Percentiles rank a stretch among this genome's conserved stretches.
phyloP scores from a whole-genome alignment of 2,329 filamentous ascomycete genomes.

The Neocucurbitaria cava region DNA sequence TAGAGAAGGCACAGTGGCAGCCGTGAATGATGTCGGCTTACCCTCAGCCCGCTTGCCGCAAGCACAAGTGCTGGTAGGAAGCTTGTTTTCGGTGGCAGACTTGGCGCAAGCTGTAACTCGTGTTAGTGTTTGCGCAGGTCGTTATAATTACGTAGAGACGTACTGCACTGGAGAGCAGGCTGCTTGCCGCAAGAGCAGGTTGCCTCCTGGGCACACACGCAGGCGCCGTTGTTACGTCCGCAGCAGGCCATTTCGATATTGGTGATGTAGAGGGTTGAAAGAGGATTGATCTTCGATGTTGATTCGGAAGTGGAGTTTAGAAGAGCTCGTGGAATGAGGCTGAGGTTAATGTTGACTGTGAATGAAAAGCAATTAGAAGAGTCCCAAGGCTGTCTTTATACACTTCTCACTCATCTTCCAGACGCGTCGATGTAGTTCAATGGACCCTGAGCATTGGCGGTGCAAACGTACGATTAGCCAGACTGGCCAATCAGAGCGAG shows the following conservation, averaged over 20 bases:
- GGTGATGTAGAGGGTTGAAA: slow-evolving; percentile 15
- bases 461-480: slow-evolving; percentile 27
- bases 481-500: slow-evolving; percentile 36
- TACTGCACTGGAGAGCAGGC: slow-evolving; percentile 80
- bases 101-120: slow-evolving; percentile 69
- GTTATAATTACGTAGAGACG: slow-evolving; percentile 22
- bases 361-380: slow-evolving; percentile 7
- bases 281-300: slow-evolving; percentile 5
- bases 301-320: background rate
- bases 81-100: slow-evolving; percentile 74
- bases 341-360: background rate
- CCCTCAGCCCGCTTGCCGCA: slow-evolving; percentile 78
- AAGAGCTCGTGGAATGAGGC: background rate
- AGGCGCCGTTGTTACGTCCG: slow-evolving; percentile 62
- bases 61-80: slow-evolving; percentile 72
- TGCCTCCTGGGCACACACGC: slow-evolving; percentile 65
- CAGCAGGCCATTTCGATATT: slow-evolving; percentile 61
- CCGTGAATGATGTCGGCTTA: slow-evolving; percentile 50
- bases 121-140: slow-evolving; percentile 17
- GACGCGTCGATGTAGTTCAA: slow-evolving; percentile 16
- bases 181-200: slow-evolving; percentile 90
- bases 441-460: slow-evolving; percentile 23
- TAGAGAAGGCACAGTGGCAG: background rate
- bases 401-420: slow-evolving; percentile 7
- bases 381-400: slow-evolving; percentile 27